These are phyloP conservation scores for Thalassiosira livingstoniorum DNA, from an alignment of 352 stramenopile genomes.

Conservation along the genomic window DNA sequence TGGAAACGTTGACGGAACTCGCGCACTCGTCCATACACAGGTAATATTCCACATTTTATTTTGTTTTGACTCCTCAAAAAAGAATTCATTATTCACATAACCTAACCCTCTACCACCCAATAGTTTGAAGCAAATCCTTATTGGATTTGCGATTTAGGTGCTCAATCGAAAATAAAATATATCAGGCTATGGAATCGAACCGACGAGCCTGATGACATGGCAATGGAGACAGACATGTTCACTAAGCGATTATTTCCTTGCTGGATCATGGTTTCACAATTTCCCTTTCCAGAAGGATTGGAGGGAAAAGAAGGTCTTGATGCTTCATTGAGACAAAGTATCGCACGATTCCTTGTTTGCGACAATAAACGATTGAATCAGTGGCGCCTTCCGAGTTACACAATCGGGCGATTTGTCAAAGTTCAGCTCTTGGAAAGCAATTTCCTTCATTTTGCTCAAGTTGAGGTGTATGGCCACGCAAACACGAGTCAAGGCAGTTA, in stretches of 20 bases:
- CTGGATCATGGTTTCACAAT: slow-evolving; percentile 92
- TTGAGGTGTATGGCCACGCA: slow-evolving; percentile 91
- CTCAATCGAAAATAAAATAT: slow-evolving; percentile 57
- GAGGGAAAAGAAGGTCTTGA: slow-evolving; percentile 89
- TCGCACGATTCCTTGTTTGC: slow-evolving; percentile 87
- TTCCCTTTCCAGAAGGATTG: slow-evolving; percentile 88
- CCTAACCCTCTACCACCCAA: too few species aligned
- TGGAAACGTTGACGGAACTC: slow-evolving; percentile 86
- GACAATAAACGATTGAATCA: slow-evolving; percentile 88
- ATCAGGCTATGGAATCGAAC: slow-evolving; percentile 90
- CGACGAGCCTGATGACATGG: slow-evolving; percentile 89
- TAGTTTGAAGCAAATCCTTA: slow-evolving; percentile 91
- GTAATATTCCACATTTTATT: too few species aligned
- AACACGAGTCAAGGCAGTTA: slow-evolving; percentile 89
- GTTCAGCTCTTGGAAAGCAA: slow-evolving; percentile 90
- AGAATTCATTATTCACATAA: too few species aligned
- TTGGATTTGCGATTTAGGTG: slow-evolving; percentile 92
- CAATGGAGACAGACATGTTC: slow-evolving; percentile 86
- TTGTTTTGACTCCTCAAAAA: too few species aligned
- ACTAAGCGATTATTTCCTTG: slow-evolving; percentile 89
- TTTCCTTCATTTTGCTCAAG: slow-evolving; percentile 90
- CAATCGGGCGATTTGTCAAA: slow-evolving; percentile 87
- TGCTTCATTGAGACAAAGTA: slow-evolving; percentile 69
- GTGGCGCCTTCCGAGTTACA: slow-evolving; percentile 90
- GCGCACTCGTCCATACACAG: slow-evolving; percentile 91